Evolutionary conservation across 495 filamentous ascomycete genomes (phyloP).

Genomic region (Penicillium nucicola): DNA sequence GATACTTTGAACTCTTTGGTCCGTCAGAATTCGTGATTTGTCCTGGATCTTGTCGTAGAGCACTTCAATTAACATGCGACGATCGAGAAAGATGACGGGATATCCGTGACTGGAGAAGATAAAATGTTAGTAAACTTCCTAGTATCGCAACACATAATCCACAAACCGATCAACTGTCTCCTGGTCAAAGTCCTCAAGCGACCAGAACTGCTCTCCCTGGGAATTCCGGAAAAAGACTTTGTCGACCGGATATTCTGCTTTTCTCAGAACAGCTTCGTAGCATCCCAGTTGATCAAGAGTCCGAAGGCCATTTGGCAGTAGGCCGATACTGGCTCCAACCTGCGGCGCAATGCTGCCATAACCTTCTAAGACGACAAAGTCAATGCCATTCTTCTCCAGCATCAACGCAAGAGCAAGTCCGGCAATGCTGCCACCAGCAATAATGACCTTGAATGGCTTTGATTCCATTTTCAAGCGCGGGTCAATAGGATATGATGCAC

Average conservation of each 20-base stretch:
- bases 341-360: no score
- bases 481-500: no score
- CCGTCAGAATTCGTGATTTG: slow-evolving; percentile 30
- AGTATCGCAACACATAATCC: neutral
- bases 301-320: no score
- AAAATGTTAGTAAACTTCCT: neutral
- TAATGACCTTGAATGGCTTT: no score
- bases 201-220: slow-evolving; percentile 5
- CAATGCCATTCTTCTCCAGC: no score
- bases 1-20: slow-evolving; percentile 31
- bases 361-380: no score
- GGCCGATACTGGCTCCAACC: no score
- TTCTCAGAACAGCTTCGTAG: slow-evolving; percentile 22
- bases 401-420: no score
- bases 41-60: slow-evolving; percentile 35
- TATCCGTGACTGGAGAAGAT: slow-evolving; percentile 14
- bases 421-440: no score
- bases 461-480: no score
- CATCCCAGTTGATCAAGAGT: slow-evolving; percentile 16
- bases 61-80: slow-evolving; percentile 27
- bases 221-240: slow-evolving; percentile 14
- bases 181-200: slow-evolving; percentile 3
- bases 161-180: slow-evolving; percentile 4
- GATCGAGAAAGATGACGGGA: slow-evolving; percentile 23
- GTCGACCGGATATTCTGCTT: slow-evolving; percentile 15